phyloP scores from a whole-genome alignment of 768 basidiomycete species.

The Boletellus emodensis region DNA sequence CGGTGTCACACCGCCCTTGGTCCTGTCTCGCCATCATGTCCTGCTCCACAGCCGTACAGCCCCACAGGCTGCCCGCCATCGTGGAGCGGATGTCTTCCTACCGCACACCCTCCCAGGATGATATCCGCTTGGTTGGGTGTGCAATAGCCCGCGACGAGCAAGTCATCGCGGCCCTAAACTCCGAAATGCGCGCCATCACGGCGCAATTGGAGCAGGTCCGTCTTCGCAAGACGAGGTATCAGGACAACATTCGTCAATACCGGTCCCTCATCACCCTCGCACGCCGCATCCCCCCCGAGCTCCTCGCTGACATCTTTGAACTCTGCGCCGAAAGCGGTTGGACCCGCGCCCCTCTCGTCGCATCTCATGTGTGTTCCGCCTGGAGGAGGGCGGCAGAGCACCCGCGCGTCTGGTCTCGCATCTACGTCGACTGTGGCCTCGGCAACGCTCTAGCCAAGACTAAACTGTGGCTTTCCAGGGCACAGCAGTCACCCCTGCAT shows the following conservation, averaged over 20 bases:
- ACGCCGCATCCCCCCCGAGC: slow-evolving; percentile 50
- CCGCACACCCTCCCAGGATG: slow-evolving; percentile 18
- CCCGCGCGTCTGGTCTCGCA: slow-evolving; percentile 55
- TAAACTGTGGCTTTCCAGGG: slow-evolving; percentile 49
- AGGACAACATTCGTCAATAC: slow-evolving; percentile 40
- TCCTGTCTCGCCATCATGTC: slow-evolving; percentile 1
- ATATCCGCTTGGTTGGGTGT: slow-evolving; percentile 13
- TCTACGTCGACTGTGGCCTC: slow-evolving; percentile 48
- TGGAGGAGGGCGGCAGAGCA: slow-evolving; percentile 53
- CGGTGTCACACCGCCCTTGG: slow-evolving; percentile 13
- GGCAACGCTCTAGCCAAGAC: slow-evolving; percentile 40
- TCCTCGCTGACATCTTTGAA: slow-evolving; percentile 53
- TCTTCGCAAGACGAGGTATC: slow-evolving; percentile 39
- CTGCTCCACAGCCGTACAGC: neutral
- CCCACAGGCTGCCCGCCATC: slow-evolving; percentile 8
- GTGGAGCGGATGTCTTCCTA: slow-evolving; percentile 15
- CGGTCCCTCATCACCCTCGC: slow-evolving; percentile 52
- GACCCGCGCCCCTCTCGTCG: slow-evolving; percentile 50
- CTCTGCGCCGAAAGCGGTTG: slow-evolving; percentile 47
- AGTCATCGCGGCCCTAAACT: slow-evolving; percentile 39
- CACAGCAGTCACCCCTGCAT: slow-evolving; percentile 39
- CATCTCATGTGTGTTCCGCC: slow-evolving; percentile 55
- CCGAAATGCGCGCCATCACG: slow-evolving; percentile 40
- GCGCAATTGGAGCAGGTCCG: slow-evolving; percentile 40
- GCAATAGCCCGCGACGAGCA: slow-evolving; percentile 37